Evolutionary conservation across 495 filamentous ascomycete genomes (phyloP).

Genomic region (Aspergillus haitiensis): DNA sequence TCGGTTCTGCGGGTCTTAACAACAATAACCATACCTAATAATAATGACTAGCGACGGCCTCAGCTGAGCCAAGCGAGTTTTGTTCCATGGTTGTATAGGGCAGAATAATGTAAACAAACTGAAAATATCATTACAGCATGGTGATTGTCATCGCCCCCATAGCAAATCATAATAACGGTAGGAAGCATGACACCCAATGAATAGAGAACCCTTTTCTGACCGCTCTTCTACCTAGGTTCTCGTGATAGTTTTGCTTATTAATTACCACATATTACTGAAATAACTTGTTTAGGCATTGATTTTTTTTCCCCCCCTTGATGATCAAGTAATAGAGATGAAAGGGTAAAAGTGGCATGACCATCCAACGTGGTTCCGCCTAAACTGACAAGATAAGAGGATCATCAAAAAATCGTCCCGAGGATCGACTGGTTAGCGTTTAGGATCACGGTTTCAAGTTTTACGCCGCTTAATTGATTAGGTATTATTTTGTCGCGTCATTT

Average conservation of each 20-base stretch:
- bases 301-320: neutral
- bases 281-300: neutral
- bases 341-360: too few relatives aligned
- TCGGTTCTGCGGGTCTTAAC: neutral
- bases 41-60: neutral
- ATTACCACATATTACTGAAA: neutral
- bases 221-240: slow-evolving; percentile 15
- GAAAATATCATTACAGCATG: slow-evolving; percentile 2
- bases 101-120: slow-evolving; percentile 14
- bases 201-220: slow-evolving; percentile 8
- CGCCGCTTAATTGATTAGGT: slow-evolving; percentile 18
- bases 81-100: slow-evolving; percentile 12
- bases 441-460: slow-evolving; percentile 25
- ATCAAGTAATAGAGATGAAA: too few relatives aligned
- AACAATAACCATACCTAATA: too few relatives aligned
- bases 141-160: slow-evolving; percentile 8
- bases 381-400: slow-evolving; percentile 11
- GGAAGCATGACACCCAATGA: slow-evolving; percentile 1
- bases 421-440: slow-evolving; percentile 23
- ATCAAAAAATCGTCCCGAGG: slow-evolving; percentile 11
- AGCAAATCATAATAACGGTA: slow-evolving; percentile 5
- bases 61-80: slow-evolving; percentile 6
- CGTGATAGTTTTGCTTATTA: neutral
- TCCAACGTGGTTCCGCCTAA: neutral
- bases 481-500: slow-evolving; percentile 8